These are phyloP conservation scores for Penicillium sp. DNA, from an alignment of 2,329 filamentous ascomycete genomes.

Conservation along the genomic window DNA sequence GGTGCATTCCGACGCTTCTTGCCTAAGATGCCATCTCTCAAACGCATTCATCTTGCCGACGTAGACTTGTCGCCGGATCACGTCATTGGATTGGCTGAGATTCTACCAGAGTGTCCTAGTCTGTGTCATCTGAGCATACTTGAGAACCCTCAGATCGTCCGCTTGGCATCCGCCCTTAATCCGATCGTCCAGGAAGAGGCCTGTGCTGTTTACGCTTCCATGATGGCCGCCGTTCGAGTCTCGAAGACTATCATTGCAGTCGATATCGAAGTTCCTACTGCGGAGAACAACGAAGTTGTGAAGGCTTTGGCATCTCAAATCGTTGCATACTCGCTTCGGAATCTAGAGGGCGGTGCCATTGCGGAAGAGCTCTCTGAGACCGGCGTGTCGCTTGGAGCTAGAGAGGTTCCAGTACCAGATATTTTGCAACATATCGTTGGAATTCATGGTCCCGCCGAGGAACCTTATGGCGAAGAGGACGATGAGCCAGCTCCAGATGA, in stretches of 20 bases:
- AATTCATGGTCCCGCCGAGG: conserved; percentile 50
- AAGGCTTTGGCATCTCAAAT: conserved; percentile 21
- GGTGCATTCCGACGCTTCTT: conserved; percentile 76
- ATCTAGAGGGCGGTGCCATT: conserved; percentile 77
- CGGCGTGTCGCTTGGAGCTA: conserved; percentile 45
- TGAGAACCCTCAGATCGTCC: conserved; percentile 64
- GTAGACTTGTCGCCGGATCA: conserved; percentile 82
- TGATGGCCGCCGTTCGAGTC: conserved; percentile 82
- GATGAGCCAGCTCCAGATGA: conserved; percentile 75
- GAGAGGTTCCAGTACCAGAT: conserved; percentile 66
- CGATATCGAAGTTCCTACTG: conserved; percentile 82
- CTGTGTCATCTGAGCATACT: conserved; percentile 85
- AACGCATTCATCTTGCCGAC: conserved; percentile 81
- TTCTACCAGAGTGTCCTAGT: conserved; percentile 76
- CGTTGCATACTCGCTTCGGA: conserved; percentile 68
- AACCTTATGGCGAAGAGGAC: conserved; percentile 54
- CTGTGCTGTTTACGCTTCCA: conserved; percentile 85
- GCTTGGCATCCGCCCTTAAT: conserved; percentile 72
- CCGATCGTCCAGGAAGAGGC: conserved; percentile 87
- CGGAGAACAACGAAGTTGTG: conserved; percentile 68
- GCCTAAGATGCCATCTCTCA: conserved; percentile 72
- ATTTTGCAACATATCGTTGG: conserved; percentile 85
- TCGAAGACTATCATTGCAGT: conserved; percentile 82
- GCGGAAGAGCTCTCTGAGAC: conserved; percentile 53
- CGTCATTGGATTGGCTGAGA: conserved; percentile 84